These are phyloP conservation scores for Spatholobus suberectus DNA, from an alignment of 306 rosid species.

Conservation along the genomic window DNA sequence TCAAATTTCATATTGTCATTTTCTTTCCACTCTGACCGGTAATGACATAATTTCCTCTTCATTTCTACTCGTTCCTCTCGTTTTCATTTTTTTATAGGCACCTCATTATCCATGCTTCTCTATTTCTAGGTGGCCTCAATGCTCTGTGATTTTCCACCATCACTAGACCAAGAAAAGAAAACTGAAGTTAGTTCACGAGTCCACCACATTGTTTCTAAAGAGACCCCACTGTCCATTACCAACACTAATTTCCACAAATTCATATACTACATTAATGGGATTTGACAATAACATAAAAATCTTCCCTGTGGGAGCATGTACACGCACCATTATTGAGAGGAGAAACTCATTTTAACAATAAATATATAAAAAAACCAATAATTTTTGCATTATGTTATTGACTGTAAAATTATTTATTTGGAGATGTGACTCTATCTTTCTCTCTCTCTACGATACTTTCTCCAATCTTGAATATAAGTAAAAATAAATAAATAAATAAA, in stretches of 20 bases:
- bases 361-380: too few species aligned
- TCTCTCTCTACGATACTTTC: too few species aligned
- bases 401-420: too few species aligned
- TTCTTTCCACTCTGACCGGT: neutral
- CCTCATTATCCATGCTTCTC: neutral
- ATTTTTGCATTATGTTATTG: too few species aligned
- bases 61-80: neutral
- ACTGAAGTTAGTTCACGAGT: neutral
- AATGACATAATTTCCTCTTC: neutral
- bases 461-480: too few species aligned
- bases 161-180: neutral
- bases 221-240: neutral
- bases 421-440: too few species aligned
- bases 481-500: too few species aligned
- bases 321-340: neutral
- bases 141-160: neutral
- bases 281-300: neutral
- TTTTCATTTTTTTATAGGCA: neutral
- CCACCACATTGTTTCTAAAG: neutral
- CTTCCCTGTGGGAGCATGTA: neutral
- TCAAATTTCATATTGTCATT: neutral
- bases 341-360: neutral
- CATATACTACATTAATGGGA: neutral
- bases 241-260: neutral
- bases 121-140: neutral